Evolutionary conservation across 345 rosid species (phyloP).

Genomic region (Bruguiera gymnorhiza): DNA sequence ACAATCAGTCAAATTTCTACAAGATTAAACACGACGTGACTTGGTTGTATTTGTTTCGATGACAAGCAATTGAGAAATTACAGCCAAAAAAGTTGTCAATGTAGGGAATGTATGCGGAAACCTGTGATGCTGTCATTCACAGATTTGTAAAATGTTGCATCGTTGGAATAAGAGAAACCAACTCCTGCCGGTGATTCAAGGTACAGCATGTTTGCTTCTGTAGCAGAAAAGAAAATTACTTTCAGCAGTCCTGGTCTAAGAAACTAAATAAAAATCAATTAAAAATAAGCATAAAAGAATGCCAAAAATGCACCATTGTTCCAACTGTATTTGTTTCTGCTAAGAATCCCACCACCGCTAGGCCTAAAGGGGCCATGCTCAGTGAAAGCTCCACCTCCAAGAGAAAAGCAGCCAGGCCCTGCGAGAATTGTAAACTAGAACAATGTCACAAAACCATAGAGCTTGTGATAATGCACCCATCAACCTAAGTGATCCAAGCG

Average conservation of each 20-base stretch:
- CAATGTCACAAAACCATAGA: neutral
- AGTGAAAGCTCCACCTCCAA: conserved; percentile 3
- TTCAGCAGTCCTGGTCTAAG: neutral
- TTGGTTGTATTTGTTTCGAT: neutral
- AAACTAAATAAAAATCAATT: neutral
- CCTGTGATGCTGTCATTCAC: neutral
- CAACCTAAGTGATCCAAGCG: neutral
- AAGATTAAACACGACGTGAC: no score
- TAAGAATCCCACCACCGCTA: neutral
- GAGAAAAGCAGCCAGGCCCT: neutral
- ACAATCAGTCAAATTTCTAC: no score
- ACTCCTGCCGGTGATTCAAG: neutral
- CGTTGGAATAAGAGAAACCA: neutral
- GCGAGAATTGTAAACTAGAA: no score
- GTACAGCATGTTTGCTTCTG: neutral
- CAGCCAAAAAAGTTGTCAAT: neutral
- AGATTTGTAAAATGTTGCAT: neutral
- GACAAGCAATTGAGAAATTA: neutral
- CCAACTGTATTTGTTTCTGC: neutral
- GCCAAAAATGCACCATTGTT: neutral
- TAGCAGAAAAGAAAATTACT: neutral
- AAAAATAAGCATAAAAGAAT: neutral
- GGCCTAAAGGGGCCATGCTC: conserved; percentile 1
- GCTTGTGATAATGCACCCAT: neutral
- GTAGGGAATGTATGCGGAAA: neutral